Evolutionary conservation across 164 flowering plant species (phyloP).

Genomic region (Nelumbo lutea): DNA sequence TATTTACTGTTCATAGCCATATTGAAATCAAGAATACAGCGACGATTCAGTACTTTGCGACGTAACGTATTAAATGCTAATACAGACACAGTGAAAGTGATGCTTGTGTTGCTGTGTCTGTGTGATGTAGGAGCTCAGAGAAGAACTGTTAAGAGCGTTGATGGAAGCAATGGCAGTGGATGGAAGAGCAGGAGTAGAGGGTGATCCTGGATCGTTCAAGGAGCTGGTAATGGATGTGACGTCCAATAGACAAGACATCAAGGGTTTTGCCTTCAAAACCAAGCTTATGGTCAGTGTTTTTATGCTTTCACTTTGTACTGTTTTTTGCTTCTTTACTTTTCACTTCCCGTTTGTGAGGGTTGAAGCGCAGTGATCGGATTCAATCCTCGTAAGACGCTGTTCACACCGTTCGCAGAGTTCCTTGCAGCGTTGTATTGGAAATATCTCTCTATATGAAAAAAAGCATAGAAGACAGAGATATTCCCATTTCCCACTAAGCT

Average conservation of each 20-base stretch:
- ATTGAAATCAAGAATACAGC: too few relatives aligned
- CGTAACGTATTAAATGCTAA: too few relatives aligned
- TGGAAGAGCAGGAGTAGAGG: conserved; percentile 12
- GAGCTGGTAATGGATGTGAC: conserved; percentile 56
- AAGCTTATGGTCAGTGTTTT: conserved; percentile 49
- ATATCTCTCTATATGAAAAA: too few relatives aligned
- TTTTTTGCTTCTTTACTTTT: not conserved
- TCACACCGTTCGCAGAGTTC: too few relatives aligned
- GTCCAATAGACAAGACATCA: conserved; percentile 43
- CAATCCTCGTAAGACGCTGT: too few relatives aligned
- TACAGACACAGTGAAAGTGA: not conserved
- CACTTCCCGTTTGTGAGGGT: too few relatives aligned
- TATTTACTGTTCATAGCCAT: too few relatives aligned
- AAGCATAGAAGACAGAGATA: too few relatives aligned
- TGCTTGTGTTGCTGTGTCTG: not conserved
- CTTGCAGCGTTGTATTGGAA: too few relatives aligned
- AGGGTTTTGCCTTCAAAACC: conserved; percentile 51
- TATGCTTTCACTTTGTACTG: not conserved
- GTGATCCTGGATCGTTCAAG: conserved; percentile 38
- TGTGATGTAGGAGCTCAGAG: conserved; percentile 32
- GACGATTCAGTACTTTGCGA: too few relatives aligned
- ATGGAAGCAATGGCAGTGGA: conserved; percentile 31
- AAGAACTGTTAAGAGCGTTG: conserved; percentile 49
- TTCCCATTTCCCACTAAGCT: too few relatives aligned
- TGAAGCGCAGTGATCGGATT: too few relatives aligned